Evolutionary conservation across 2,329 filamentous ascomycete genomes (phyloP), one percentile per base, ranked within the genome.

Genomic region (Colletotrichum simmondsii): DNA sequence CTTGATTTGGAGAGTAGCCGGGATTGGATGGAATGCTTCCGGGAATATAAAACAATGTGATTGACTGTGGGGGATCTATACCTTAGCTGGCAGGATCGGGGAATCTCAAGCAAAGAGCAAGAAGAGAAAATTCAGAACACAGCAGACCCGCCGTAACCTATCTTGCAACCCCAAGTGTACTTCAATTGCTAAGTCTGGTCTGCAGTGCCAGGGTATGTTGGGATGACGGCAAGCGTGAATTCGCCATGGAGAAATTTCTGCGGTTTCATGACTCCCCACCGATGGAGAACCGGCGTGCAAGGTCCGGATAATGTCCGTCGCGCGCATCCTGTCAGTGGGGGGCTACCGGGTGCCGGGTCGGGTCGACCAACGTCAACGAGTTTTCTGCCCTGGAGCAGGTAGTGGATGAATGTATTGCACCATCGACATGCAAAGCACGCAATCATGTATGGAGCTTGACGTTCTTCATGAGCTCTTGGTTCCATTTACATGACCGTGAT

Each of bases 291-390:
- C 42, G 59, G 53, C 57, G 64, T 54, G 54, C 32, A 42, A 22
- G 65, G 57, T 56, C 68, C 68, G 68, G 64, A 19, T 14, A 30
- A 14, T 58, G 65, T 62, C 69, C 2, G 52, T 42, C 6, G 12
- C 52, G 19, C 28, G 32, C 32, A 42, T 42, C 5, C 37, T 19
- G 30, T 49, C 37, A 53, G 37, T 42, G 30, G 37, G 30, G 53
- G 28, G 14, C 70, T 22, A 49, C 42, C 42, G 42, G 65, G 65
- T 61, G 59, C 65, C 70, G 70, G 70, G 35, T 56, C 60, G 65
- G 70, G 26, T 22, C 49, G 59, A 30, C 42, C 53, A 10, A 42
- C 0, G 4, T 37, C 2, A 19, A 58, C 42, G 54, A 5, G 2
- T 52, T 37, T 24, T 11, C 12, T 6, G 7, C 19, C 16, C 19